phyloP scores from a whole-genome alignment of 164 flowering plant genomes.

The Chimonanthus salicifolius region DNA sequence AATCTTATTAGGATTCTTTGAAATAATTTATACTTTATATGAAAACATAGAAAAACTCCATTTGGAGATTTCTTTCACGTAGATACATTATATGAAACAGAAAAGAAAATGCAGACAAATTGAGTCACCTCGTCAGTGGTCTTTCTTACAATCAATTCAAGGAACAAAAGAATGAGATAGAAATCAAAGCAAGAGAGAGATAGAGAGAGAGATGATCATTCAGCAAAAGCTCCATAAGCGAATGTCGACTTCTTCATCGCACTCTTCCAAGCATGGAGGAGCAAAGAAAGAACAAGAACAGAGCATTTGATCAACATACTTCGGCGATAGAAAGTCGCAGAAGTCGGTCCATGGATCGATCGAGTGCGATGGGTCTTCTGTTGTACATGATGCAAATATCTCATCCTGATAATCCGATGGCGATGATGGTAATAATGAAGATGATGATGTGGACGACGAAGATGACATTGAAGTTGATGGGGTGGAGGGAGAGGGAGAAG shows the following conservation, averaged over 20 bases:
- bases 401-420: slow-evolving; percentile 11
- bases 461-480: slow-evolving; percentile 4
- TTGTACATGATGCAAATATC: slow-evolving; percentile 1
- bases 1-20: no score
- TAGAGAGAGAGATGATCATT: neutral
- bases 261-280: slow-evolving; percentile 14
- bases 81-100: neutral
- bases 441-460: neutral
- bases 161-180: slow-evolving; percentile 2
- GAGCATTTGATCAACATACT: slow-evolving; percentile 17
- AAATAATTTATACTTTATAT: no score
- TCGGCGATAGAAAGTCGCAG: slow-evolving; percentile 18
- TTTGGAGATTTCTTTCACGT: neutral
- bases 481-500: neutral
- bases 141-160: neutral
- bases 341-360: slow-evolving; percentile 19
- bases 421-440: slow-evolving; percentile 6
- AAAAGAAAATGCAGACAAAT: neutral
- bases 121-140: slow-evolving; percentile 16
- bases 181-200: neutral
- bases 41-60: no score
- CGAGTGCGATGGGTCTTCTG: slow-evolving; percentile 8
- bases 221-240: slow-evolving; percentile 32
- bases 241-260: slow-evolving; percentile 26
- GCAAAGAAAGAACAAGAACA: slow-evolving; percentile 6